phyloP scores from a whole-genome alignment of 2,329 filamentous ascomycete genomes.

The Cladorrhinum sp. region DNA sequence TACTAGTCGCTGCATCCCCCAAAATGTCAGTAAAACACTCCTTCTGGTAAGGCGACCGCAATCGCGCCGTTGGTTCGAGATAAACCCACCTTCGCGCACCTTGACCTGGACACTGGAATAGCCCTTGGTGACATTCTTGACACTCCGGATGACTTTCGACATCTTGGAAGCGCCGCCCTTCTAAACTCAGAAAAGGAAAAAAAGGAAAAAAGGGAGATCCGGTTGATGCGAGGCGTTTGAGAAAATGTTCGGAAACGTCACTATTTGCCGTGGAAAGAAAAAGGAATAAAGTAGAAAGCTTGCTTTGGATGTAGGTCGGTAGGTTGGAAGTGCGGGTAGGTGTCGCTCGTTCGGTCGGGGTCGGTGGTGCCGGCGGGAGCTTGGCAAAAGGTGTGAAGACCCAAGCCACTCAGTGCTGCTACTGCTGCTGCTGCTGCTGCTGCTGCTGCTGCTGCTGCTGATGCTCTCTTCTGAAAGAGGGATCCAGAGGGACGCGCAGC shows the following conservation, averaged over 20 bases:
- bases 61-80: not conserved
- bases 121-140: conserved; percentile 99
- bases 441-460: not conserved
- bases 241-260: not conserved
- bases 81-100: conserved; percentile 82
- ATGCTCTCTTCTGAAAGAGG: not conserved
- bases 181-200: not conserved
- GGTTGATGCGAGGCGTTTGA: not conserved
- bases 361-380: not conserved
- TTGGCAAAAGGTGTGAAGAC: not conserved
- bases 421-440: not conserved
- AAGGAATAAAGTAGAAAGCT: not conserved
- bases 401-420: not conserved
- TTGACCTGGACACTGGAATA: conserved; percentile 97
- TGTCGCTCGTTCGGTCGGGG: not conserved
- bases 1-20: conserved; percentile 75
- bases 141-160: conserved; percentile 95
- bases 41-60: not conserved
- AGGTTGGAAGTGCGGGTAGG: not conserved
- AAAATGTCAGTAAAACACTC: conserved; percentile 12
- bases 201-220: not conserved
- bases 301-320: not conserved
- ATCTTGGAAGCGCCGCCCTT: conserved; percentile 49
- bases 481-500: not conserved
- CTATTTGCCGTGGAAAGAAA: not conserved